These are phyloP conservation scores for Pelagomonas calceolata DNA, from an alignment of 108 stramenopile genomes.

Conservation along the genomic window DNA sequence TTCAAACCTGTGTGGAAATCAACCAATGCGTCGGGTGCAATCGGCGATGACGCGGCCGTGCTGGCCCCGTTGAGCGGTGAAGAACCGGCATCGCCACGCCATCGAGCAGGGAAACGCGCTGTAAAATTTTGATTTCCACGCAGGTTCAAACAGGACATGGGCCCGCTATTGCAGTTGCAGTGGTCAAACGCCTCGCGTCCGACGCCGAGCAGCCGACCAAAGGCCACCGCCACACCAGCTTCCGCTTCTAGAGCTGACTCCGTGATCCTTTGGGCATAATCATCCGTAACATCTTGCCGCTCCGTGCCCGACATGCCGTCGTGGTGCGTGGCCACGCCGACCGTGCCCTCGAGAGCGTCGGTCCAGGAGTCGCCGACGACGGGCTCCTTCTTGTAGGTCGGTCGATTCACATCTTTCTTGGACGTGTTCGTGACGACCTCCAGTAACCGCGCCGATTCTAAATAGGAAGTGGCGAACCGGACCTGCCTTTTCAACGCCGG, in stretches of 20 bases:
- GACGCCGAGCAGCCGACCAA: constrained; percentile 33
- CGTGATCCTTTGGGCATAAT: constrained; percentile 64
- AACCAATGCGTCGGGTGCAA: too few species aligned
- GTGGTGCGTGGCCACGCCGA: constrained; percentile 77
- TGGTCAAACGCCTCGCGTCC: not conserved
- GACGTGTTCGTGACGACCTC: constrained; percentile 21
- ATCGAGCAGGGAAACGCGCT: too few species aligned
- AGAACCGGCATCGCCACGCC: too few species aligned
- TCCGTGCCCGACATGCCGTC: constrained; percentile 76
- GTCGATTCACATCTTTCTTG: not conserved
- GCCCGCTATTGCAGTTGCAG: not conserved
- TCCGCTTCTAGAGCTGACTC: constrained; percentile 2
- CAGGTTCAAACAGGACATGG: too few species aligned
- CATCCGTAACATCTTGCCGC: constrained; percentile 77
- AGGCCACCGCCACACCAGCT: constrained; percentile 5
- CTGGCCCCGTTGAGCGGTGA: too few species aligned
- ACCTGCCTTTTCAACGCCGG: constrained; percentile 70
- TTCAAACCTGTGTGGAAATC: too few species aligned
- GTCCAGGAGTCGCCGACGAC: not conserved
- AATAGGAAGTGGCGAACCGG: constrained; percentile 55
- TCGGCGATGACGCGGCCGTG: too few species aligned
- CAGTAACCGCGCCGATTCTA: constrained; percentile 63
- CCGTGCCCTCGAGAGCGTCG: constrained; percentile 56
- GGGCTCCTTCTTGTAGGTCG: not conserved
- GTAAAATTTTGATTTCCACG: too few species aligned